These are phyloP conservation scores for Wakefieldia striispora DNA, from an alignment of 768 basidiomycete genomes.

Conservation along the genomic window DNA sequence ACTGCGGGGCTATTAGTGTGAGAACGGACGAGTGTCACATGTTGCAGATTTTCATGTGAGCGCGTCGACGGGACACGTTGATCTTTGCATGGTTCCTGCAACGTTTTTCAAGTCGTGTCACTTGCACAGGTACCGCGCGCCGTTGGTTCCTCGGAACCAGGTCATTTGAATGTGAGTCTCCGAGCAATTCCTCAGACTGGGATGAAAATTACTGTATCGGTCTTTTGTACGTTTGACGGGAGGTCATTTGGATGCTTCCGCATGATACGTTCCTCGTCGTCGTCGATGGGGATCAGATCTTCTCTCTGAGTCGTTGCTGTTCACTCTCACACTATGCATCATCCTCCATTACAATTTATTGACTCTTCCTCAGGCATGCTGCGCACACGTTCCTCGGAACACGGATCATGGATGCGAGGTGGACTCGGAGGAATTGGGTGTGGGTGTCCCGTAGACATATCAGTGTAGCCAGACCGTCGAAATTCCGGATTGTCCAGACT, in stretches of 20 bases:
- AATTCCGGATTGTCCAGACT: background rate
- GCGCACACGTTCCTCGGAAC: background rate
- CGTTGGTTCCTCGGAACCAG: no score
- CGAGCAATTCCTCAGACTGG: background rate
- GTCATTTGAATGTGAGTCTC: no score
- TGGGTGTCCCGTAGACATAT: slow-evolving; percentile 1
- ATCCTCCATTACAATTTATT: slow-evolving; percentile 3
- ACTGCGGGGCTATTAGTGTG: no score
- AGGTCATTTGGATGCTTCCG: slow-evolving; percentile 29
- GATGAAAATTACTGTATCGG: slow-evolving; percentile 29
- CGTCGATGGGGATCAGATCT: slow-evolving; percentile 24
- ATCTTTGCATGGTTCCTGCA: no score
- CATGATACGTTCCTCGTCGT: slow-evolving; percentile 22
- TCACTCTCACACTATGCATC: background rate
- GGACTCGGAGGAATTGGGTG: background rate
- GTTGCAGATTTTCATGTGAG: no score
- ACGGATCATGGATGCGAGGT: background rate
- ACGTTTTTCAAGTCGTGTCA: no score
- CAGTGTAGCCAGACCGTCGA: background rate
- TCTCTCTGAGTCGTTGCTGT: slow-evolving; percentile 31
- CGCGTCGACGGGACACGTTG: no score
- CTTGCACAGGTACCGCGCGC: no score
- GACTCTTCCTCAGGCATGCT: slow-evolving; percentile 7
- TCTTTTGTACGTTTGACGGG: slow-evolving; percentile 16
- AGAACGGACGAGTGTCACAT: no score